Evolutionary conservation across 2,329 filamentous ascomycete genomes (phyloP), one percentile per base, ranked within the genome.

Genomic region (Botrytis sinoallii): DNA sequence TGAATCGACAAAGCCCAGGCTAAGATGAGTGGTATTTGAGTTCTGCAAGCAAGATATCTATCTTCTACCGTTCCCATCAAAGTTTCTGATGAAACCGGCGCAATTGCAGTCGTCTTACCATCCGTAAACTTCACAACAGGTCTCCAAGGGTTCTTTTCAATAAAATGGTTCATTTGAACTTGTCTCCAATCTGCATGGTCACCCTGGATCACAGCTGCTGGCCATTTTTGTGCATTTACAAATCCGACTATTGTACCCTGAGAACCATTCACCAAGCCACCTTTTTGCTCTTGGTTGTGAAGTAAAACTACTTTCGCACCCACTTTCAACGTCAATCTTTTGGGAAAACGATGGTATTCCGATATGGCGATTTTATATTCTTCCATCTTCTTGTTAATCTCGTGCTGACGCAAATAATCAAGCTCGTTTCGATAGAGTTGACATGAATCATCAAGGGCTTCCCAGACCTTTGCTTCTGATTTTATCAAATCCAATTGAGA

Each of bases 1-100:
- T 99, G 96, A 73, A 99, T 98, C 1, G 94, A 97, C 46, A 98
- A 84, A 1, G 96, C 95, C 96, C 96, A 98, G 0, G 95, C 95
- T 35, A 98, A 86, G 72, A 97, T 97, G 66, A 98, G 86, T 0
- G 96, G 96, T 8, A 89, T 83, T 74, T 89, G 87, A 7, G 77
- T 79, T 35, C 82, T 63, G 32, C 73, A 77, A 3, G 77, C 74
- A 1, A 77, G 46, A 65, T 79, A 79, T 32, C 74, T 72, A 32
- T 74, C 74, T 4, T 57, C 18, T 8, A 66, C 70, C 1, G 66
- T 59, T 7, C 76, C 76, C 52, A 74, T 73, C 8, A 70, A 61
- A 18, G 73, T 76, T 22, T 64, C 73, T 1, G 63, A 74, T 2
- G 72, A 29, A 32, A 77, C 67, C 6, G 74, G 73, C 5, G 48